phyloP scores from a whole-genome alignment of 345 rosid genomes.

The Microcos paniculata region DNA sequence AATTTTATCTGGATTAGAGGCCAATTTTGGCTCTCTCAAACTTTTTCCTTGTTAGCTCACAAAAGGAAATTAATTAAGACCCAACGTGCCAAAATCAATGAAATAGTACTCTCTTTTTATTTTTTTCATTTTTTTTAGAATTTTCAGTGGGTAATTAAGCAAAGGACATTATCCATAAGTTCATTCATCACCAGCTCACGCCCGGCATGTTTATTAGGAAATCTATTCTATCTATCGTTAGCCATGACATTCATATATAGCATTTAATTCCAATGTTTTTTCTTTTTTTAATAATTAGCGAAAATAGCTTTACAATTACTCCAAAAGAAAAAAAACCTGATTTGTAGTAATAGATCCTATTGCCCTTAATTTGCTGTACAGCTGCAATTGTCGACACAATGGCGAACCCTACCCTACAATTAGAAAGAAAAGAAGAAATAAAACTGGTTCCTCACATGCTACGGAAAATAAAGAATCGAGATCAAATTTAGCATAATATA shows the following conservation, averaged over 20 bases:
- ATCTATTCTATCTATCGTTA: background rate
- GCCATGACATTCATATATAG: background rate
- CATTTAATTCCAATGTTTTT: background rate
- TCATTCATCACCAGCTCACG: too few species aligned
- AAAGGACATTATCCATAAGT: background rate
- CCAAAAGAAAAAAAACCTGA: background rate
- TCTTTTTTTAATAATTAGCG: background rate
- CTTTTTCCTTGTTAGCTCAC: background rate
- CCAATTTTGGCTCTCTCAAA: background rate
- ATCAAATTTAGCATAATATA: background rate
- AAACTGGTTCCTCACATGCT: constrained; percentile 12
- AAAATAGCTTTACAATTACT: too few species aligned
- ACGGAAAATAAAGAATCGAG: background rate
- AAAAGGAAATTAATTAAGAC: background rate
- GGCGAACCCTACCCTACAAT: background rate
- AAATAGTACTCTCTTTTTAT: too few species aligned
- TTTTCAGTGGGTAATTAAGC: too few species aligned
- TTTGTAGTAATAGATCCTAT: background rate
- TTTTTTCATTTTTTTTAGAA: too few species aligned
- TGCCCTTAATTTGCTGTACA: background rate
- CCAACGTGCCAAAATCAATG: background rate
- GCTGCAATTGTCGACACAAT: background rate
- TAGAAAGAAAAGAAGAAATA: background rate
- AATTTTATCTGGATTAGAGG: constrained; percentile 8
- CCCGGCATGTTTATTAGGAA: background rate